Conservation (phyloP, 164 flowering plant genomes). For the Liquidambar formosana region DNA sequence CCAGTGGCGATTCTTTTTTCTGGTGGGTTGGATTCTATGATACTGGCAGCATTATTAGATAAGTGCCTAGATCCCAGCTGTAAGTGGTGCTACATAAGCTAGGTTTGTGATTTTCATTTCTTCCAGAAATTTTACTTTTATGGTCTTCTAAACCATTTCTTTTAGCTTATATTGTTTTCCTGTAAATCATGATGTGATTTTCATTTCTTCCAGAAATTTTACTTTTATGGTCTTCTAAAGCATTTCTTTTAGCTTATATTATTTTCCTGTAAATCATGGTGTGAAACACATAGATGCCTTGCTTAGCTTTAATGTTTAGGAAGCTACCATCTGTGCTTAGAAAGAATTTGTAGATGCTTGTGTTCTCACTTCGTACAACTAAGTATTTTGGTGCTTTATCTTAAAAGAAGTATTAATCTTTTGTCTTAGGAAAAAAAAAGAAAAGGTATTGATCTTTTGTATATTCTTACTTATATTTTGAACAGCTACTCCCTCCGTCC, state of each 20-base stretch:
- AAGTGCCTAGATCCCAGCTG: slow-evolving; percentile 68
- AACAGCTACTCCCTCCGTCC: too few species aligned
- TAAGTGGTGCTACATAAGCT: slow-evolving; percentile 36
- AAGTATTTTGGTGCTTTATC: too few species aligned
- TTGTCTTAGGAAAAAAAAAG: too few species aligned
- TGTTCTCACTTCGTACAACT: too few species aligned
- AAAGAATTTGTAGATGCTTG: too few species aligned
- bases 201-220: background rate
- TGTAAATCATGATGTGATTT: too few species aligned
- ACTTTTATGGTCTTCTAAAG: background rate
- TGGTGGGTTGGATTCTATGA: slow-evolving; percentile 98
- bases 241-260: background rate
- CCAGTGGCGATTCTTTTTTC: slow-evolving; percentile 95
- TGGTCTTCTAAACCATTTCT: background rate
- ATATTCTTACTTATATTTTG: too few species aligned
- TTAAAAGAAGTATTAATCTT: too few species aligned
- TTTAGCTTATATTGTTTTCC: background rate
- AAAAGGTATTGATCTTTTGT: too few species aligned
- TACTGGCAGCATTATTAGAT: slow-evolving; percentile 84
- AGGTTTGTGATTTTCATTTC: background rate
- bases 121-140: background rate
- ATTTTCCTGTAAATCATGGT: background rate
- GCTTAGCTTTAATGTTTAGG: too few species aligned
- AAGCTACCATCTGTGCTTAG: too few species aligned
- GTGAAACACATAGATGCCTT: background rate